Conservation (phyloP, 495 filamentous ascomycete species). For the Trichoderma virens region DNA sequence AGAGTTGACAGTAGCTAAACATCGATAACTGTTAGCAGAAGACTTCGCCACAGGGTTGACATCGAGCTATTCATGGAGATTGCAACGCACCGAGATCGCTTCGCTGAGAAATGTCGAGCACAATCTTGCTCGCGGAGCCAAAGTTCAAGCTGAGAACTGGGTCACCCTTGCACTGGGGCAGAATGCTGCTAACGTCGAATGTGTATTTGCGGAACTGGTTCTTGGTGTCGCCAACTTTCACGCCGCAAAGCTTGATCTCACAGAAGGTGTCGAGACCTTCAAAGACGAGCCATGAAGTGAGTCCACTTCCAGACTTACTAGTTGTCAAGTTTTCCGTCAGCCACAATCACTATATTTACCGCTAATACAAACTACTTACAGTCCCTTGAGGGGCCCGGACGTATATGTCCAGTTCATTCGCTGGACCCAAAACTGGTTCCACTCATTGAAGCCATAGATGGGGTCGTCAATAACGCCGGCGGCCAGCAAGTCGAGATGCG, state of each 20-base stretch:
- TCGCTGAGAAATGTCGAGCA: conserved; percentile 20
- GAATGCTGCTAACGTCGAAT: conserved; percentile 51
- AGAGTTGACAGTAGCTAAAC: conserved; percentile 20
- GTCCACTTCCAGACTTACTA: conserved; percentile 15
- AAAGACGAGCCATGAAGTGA: conserved; percentile 48
- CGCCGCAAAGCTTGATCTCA: conserved; percentile 53
- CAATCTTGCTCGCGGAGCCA: conserved; percentile 40
- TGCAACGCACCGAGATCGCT: not conserved
- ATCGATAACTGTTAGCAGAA: conserved; percentile 39
- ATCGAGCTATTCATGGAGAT: not conserved
- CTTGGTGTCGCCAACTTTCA: conserved; percentile 52
- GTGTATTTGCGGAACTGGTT: conserved; percentile 68
- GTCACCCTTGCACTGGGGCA: conserved; percentile 34
- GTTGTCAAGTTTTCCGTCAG: not conserved
- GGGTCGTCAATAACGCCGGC: conserved; percentile 49
- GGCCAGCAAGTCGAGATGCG: conserved; percentile 52
- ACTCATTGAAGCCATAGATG: conserved; percentile 47
- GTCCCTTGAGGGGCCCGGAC: conserved; percentile 29
- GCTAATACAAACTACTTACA: conserved; percentile 31
- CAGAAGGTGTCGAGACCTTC: conserved; percentile 62
- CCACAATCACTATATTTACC: not conserved
- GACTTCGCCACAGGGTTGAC: conserved; percentile 41
- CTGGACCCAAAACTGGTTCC: conserved; percentile 53
- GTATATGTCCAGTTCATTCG: conserved; percentile 60
- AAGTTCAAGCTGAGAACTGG: not conserved